Evolutionary conservation across 83 land plant genomes (phyloP), one percentile per base, ranked within the genome.

Genomic region (Picea mariana): DNA sequence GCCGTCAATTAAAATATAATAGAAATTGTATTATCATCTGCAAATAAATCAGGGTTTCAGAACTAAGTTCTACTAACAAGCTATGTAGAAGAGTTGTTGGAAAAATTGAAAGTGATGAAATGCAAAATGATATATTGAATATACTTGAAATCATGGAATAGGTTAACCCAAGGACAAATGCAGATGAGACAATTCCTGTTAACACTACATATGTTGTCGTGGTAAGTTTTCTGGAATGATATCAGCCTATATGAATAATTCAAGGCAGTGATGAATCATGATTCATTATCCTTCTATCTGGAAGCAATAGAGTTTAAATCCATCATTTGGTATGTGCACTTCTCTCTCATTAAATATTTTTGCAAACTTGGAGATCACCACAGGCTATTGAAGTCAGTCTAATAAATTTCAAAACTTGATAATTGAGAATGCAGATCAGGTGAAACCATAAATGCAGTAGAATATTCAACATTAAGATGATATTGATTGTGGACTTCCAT

Each of bases 161-260:
- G 31, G 90, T n/a, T 47, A 92, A 90, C 21, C 91, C 97, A 78
- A 79, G 69, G 38, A 95, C 92, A 78, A 87, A 89, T 4, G 88
- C 88, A 55, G 92, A 89, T 34, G 93, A 86, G 23, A 78, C 9
- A 31, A 89, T 82, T 24, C 92, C 94, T 17, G 85, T 84, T 31
- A 91, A 79, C 24, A 93, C 67, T 31, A 95, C 97, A 73, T 93
- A 87, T 13, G 91, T 90, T 4, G 93, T 55, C 9, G 86, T 91
- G 17, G 88, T 27, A 80, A 84, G 13, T 80, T 67, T 23, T 88
- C 91, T 42, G 86, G 52, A 23, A 90, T 82, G 31, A 27, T 27
- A 27, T 27, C 31, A 27, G 31, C 31, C 31, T 27, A 27, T 1
- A 27, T 27, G 15, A 71, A 55, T 23, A 61, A 79, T 79, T 62